These are phyloP conservation scores for Thalia dealbata DNA, from an alignment of 176 grass and related monocot species.

Conservation along the genomic window DNA sequence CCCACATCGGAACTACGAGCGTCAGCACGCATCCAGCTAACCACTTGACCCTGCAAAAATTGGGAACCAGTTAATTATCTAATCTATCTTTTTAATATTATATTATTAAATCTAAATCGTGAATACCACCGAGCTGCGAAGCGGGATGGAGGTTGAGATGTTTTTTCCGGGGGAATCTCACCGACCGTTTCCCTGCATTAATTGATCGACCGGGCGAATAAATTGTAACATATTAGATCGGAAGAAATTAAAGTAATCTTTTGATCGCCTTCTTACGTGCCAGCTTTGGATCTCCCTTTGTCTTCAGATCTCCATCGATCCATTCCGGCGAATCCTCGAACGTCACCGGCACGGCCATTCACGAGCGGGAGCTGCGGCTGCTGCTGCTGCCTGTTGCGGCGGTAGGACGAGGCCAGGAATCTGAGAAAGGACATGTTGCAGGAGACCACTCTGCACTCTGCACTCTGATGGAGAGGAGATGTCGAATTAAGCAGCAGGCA, in stretches of 20 bases:
- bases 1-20: conserved; percentile 29
- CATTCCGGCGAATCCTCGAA: not conserved
- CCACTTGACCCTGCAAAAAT: conserved; percentile 41
- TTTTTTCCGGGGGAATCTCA: not conserved
- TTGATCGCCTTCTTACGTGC: no score
- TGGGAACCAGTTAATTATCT: no score
- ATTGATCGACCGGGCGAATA: not conserved
- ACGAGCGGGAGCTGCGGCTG: not conserved
- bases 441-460: no score
- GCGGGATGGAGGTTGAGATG: not conserved
- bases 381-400: no score
- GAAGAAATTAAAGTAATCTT: no score
- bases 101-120: not conserved
- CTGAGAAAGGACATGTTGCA: conserved; percentile 23
- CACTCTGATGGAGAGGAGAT: no score
- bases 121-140: conserved; percentile 56
- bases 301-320: no score
- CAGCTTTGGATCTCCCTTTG: no score
- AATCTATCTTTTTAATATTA: no score
- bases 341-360: not conserved
- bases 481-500: no score
- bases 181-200: not conserved
- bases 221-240: no score
- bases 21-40: conserved; percentile 35
- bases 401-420: conserved; percentile 22